Percentiles rank a stretch among this genome's conserved stretches.
These are phyloP conservation scores for Tilletia setariae DNA, from an alignment of 1,284 basidiomycete genomes.

Conservation along the genomic window DNA sequence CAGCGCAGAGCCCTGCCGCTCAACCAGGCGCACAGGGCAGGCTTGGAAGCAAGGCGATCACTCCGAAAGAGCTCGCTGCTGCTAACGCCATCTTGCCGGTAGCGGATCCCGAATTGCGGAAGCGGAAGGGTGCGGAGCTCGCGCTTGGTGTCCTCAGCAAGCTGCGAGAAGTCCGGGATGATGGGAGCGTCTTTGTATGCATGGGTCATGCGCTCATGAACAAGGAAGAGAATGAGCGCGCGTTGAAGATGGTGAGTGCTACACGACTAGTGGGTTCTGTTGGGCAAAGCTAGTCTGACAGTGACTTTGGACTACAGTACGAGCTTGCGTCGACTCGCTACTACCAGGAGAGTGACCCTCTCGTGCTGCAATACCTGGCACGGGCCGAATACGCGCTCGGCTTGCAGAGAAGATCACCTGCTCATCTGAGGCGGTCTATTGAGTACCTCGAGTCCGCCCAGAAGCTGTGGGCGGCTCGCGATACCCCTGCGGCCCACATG, in stretches of 20 bases:
- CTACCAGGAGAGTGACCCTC: constrained; percentile 30
- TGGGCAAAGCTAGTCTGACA: too few species aligned
- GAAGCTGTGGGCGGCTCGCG: constrained; percentile 18
- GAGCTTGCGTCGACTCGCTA: constrained; percentile 43
- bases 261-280: too few species aligned
- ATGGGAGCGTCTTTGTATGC: constrained; percentile 51
- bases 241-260: constrained; percentile 34
- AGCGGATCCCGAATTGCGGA: constrained; percentile 31
- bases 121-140: constrained; percentile 43
- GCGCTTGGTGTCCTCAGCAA: constrained; percentile 46
- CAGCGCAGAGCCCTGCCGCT: constrained; percentile 20
- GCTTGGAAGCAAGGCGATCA: constrained; percentile 5
- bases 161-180: constrained; percentile 49
- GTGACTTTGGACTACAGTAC: constrained; percentile 24
- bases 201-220: constrained; percentile 52
- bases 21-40: constrained; percentile 23
- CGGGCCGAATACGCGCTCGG: constrained; percentile 48
- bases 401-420: constrained; percentile 36
- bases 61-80: background rate
- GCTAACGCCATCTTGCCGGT: constrained; percentile 10
- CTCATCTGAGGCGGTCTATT: constrained; percentile 33
- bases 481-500: constrained; percentile 21
- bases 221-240: constrained; percentile 48
- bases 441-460: constrained; percentile 36
- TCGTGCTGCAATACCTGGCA: constrained; percentile 47